phyloP scores from a whole-genome alignment of 306 rosid species.

The Lotus japonicus region DNA sequence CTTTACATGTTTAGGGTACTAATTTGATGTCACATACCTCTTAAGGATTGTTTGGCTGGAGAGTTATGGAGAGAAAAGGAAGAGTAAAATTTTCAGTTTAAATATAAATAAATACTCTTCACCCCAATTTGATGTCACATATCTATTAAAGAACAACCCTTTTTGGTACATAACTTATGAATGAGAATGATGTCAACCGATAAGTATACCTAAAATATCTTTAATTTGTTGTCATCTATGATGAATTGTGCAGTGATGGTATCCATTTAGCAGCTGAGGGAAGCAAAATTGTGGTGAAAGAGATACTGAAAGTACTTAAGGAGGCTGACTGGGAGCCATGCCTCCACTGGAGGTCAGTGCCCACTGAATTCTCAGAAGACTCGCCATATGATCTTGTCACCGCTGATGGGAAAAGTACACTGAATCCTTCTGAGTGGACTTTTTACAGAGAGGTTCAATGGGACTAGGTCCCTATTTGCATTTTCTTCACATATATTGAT shows the following conservation, averaged over 20 bases:
- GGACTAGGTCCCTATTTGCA: slow-evolving; percentile 37
- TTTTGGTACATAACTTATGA: background rate
- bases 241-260: slow-evolving; percentile 59
- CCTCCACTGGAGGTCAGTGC: slow-evolving; percentile 77
- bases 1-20: background rate
- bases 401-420: slow-evolving; percentile 66
- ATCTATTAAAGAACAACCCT: background rate
- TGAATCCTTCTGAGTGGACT: slow-evolving; percentile 84
- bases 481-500: background rate
- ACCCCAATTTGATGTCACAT: too few relatives aligned
- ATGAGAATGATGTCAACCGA: background rate
- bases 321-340: slow-evolving; percentile 87
- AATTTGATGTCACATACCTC: background rate
- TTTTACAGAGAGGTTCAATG: slow-evolving; percentile 61
- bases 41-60: too few relatives aligned
- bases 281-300: slow-evolving; percentile 77
- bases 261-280: slow-evolving; percentile 88
- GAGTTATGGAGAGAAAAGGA: too few relatives aligned
- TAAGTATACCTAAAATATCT: background rate
- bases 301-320: slow-evolving; percentile 69
- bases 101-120: too few relatives aligned
- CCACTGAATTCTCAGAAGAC: slow-evolving; percentile 77
- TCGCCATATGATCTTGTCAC: slow-evolving; percentile 81
- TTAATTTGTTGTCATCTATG: background rate
- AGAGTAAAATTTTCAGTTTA: too few relatives aligned